These are phyloP conservation scores for Rhizopus delemar DNA, from an alignment of 371 early-diverging fungal genomes.

Conservation along the genomic window DNA sequence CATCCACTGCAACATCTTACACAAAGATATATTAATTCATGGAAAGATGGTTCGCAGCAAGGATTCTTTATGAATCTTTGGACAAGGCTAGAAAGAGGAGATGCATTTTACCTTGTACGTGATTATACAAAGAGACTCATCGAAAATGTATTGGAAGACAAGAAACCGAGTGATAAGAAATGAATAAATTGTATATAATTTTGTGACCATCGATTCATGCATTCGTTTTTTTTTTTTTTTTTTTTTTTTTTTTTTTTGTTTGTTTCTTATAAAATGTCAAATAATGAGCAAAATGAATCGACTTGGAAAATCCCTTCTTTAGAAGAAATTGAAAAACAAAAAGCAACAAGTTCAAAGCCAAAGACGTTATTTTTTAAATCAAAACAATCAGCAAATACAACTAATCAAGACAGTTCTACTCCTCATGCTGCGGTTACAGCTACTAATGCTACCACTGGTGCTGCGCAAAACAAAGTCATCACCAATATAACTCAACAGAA, in stretches of 20 bases:
- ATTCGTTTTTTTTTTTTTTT: background rate
- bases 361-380: constrained; percentile 7
- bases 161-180: constrained; percentile 30
- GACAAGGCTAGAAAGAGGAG: constrained; percentile 34
- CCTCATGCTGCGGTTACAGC: background rate
- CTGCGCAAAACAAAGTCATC: background rate
- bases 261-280: background rate
- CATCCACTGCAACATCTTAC: constrained; percentile 23
- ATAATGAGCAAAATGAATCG: background rate
- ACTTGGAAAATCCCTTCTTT: constrained; percentile 9
- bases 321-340: constrained; percentile 12
- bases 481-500: background rate
- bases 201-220: background rate
- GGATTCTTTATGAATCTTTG: constrained; percentile 37
- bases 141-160: constrained; percentile 27
- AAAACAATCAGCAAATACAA: background rate
- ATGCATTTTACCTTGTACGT: constrained; percentile 39
- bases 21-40: constrained; percentile 32
- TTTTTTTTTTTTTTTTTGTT: constrained; percentile 1
- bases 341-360: constrained; percentile 1
- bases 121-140: constrained; percentile 32
- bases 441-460: background rate
- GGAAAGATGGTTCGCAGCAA: constrained; percentile 39
- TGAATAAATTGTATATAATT: constrained; percentile 1
- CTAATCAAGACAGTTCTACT: background rate